Percentiles rank a stretch among this genome's conserved stretches.
Conservation (phyloP, 108 stramenopile genomes). For the Aureococcus anophagefferens region DNA sequence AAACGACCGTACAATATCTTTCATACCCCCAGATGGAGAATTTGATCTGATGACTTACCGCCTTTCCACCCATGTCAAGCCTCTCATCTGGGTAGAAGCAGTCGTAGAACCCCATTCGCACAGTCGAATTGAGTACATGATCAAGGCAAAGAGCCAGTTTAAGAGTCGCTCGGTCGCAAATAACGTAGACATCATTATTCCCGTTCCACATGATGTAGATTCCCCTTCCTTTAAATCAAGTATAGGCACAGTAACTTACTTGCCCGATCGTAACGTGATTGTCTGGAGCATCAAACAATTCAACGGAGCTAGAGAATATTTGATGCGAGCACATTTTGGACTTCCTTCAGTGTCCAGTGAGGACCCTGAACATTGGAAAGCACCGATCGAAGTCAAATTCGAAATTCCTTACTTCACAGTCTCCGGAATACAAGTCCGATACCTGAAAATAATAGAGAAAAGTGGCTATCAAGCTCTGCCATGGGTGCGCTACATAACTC, state of each 20-base stretch:
- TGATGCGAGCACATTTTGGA: conserved; percentile 99
- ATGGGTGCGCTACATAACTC: conserved; percentile 99
- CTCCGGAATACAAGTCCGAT: conserved; percentile 96
- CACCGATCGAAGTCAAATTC: conserved; percentile 88
- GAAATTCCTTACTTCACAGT: conserved; percentile 99
- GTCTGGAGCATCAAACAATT: conserved; percentile 98
- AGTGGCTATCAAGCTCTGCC: conserved; percentile 97
- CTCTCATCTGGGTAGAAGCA: conserved; percentile 97
- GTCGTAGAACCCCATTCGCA: conserved; percentile 94
- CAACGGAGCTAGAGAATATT: conserved; percentile 72
- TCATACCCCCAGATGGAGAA: conserved; percentile 99
- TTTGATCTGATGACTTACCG: conserved; percentile 98
- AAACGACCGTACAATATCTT: conserved; percentile 97
- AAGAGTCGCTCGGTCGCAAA: conserved; percentile 92
- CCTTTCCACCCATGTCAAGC: conserved; percentile 96
- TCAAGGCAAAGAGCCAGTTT: conserved; percentile 96
- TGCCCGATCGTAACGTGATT: conserved; percentile 90
- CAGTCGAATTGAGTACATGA: conserved; percentile 95
- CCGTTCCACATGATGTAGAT: conserved; percentile 97
- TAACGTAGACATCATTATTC: conserved; percentile 98
- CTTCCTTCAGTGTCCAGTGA: conserved; percentile 83
- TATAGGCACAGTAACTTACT: conserved; percentile 90
- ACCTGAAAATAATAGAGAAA: conserved; percentile 98
- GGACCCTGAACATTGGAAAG: conserved; percentile 74
- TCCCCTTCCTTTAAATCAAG: conserved; percentile 91